Percentiles rank a stretch among this genome's conserved stretches.
Evolutionary conservation across 257 asterid genomes (phyloP).

Genomic region (Coffea canephora): DNA sequence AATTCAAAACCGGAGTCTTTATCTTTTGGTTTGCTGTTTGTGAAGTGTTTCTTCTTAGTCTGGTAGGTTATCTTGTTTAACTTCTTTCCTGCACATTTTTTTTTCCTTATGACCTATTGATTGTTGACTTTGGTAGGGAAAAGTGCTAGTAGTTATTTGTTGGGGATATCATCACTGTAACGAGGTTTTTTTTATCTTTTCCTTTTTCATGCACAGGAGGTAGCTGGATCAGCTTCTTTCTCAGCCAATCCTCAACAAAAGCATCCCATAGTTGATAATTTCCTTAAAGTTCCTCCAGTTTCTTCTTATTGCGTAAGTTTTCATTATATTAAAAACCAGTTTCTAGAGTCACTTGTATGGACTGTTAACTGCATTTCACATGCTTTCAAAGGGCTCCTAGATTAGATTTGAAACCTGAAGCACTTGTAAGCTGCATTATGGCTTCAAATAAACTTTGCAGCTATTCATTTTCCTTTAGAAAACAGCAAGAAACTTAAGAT

Average conservation of each 20-base stretch:
- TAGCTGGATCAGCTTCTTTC: slow-evolving; percentile 63
- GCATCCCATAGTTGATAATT: slow-evolving; percentile 62
- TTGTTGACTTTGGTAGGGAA: not conserved
- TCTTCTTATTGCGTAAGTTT: slow-evolving; percentile 84
- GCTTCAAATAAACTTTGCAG: too few relatives aligned
- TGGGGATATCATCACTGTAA: not conserved
- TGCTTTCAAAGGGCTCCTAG: not conserved
- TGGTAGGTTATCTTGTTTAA: not conserved
- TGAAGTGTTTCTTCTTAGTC: not conserved
- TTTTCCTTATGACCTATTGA: not conserved
- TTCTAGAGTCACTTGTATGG: slow-evolving; percentile 5
- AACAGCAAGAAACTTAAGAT: not conserved
- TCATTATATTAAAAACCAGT: slow-evolving; percentile 7
- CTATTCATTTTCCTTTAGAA: not conserved
- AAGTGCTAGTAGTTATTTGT: not conserved
- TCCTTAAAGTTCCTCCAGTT: slow-evolving; percentile 77
- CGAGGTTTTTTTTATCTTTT: not conserved
- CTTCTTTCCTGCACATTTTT: not conserved
- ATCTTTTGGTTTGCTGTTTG: not conserved
- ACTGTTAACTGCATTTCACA: not conserved
- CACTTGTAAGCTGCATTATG: too few relatives aligned
- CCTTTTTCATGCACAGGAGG: slow-evolving; percentile 38
- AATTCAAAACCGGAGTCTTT: not conserved
- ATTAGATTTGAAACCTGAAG: not conserved
- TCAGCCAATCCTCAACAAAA: slow-evolving; percentile 47